A percentile compares a stretch with the other conserved stretches of the same genome.
Evolutionary conservation across 2,329 filamentous ascomycete species (phyloP).

Genomic region (Fusarium sambucinum): DNA sequence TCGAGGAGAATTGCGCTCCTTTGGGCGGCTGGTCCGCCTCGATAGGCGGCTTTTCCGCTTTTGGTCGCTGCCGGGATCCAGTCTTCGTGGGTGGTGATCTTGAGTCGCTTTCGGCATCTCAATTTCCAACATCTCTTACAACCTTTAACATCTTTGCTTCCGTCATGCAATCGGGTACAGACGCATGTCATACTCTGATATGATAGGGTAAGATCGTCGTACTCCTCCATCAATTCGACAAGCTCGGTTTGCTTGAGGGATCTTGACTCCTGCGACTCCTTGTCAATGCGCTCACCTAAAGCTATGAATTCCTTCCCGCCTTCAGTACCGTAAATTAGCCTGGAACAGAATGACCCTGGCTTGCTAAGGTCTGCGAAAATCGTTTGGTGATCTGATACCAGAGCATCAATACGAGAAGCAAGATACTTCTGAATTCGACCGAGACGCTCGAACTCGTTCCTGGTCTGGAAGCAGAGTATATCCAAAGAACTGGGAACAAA

Average conservation of each 20-base stretch:
- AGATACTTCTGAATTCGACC: conserved; percentile 45
- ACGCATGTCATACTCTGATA: conserved; percentile 19
- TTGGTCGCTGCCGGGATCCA: conserved; percentile 41
- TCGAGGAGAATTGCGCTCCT: conserved; percentile 61
- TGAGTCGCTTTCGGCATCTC: conserved; percentile 27
- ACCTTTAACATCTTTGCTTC: neutral
- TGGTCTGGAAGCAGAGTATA: conserved; percentile 63
- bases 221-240: neutral
- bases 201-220: conserved; percentile 31
- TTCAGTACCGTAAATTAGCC: conserved; percentile 3
- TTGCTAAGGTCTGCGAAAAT: conserved; percentile 61
- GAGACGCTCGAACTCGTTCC: conserved; percentile 64
- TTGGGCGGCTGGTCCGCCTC: neutral
- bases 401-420: conserved; percentile 25
- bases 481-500: conserved; percentile 65
- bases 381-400: conserved; percentile 20
- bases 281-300: conserved; percentile 3
- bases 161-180: conserved; percentile 22
- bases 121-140: conserved; percentile 38
- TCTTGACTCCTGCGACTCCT: neutral
- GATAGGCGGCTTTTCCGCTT: neutral
- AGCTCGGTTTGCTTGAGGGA: conserved; percentile 12
- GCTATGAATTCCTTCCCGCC: neutral
- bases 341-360: neutral
- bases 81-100: conserved; percentile 41